A percentile compares a stretch with the other conserved stretches of the same genome.
Conservation (phyloP, 108 stramenopile species). For the Cyclotella cryptica region DNA sequence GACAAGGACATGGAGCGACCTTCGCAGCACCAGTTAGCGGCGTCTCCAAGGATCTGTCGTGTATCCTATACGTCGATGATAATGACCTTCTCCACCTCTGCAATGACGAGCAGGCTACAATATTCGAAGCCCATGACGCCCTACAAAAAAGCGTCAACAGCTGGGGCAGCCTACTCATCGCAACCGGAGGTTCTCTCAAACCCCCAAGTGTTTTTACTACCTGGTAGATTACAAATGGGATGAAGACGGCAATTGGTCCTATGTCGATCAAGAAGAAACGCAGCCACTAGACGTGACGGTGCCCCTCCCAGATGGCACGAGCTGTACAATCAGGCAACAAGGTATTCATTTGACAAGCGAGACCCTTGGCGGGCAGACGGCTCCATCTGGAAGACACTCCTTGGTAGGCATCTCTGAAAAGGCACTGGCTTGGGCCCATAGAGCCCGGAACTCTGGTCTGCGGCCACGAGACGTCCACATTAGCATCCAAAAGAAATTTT, state of each 20-base stretch:
- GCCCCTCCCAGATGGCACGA: background rate
- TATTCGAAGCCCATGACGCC: background rate
- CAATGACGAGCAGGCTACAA: background rate
- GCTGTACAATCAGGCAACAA: background rate
- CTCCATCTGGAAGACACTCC: background rate
- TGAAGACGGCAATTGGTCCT: conserved; percentile 3
- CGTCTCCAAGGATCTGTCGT: background rate
- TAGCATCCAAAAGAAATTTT: conserved; percentile 1
- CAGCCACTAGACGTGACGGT: background rate
- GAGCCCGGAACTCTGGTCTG: background rate
- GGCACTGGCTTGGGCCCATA: background rate
- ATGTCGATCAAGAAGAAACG: background rate
- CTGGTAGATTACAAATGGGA: background rate
- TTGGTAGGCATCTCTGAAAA: background rate
- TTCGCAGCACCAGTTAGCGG: conserved; percentile 12
- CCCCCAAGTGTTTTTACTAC: conserved; percentile 7
- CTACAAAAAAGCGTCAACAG: background rate
- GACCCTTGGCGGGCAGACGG: conserved; percentile 5
- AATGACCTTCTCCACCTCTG: conserved; percentile 11
- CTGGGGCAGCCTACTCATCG: conserved; percentile 1
- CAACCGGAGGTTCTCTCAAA: background rate
- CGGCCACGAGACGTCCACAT: background rate
- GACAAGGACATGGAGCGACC: conserved; percentile 8
- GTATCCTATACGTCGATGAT: conserved; percentile 5
- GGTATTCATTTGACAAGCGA: background rate